Conservation (phyloP, 441 rosid genomes). For the Corymbia calophylla region DNA sequence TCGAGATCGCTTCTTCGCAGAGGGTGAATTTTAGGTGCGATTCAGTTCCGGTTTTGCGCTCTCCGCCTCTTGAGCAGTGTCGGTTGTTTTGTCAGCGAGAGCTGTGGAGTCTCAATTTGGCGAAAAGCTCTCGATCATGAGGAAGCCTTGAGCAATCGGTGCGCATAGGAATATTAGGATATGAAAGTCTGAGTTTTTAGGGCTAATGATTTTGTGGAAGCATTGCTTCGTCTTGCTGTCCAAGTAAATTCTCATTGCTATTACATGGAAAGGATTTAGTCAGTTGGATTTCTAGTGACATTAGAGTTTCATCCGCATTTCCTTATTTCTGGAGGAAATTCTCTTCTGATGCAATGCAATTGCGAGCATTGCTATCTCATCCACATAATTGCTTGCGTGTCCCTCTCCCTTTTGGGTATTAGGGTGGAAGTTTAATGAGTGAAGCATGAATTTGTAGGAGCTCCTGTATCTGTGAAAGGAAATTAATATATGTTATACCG, state of each 20-base stretch:
- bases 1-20: constrained; percentile 66
- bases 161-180: not conserved
- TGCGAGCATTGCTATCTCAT: not conserved
- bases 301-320: not conserved
- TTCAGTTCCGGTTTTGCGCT: not conserved
- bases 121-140: not conserved
- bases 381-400: not conserved
- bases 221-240: not conserved
- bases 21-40: constrained; percentile 75
- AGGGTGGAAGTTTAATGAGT: not conserved
- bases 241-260: not conserved
- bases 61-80: not conserved
- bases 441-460: not conserved
- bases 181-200: not conserved
- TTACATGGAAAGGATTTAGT: not conserved
- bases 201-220: not conserved
- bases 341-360: not conserved
- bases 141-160: not conserved
- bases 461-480: not conserved
- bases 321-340: not conserved
- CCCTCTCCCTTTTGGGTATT: not conserved
- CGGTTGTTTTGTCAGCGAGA: not conserved
- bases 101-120: not conserved
- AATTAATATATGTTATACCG: not conserved
- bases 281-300: not conserved